These are phyloP conservation scores for Colletotrichum incanum DNA, from an alignment of 2,329 filamentous ascomycete genomes.

Conservation along the genomic window DNA sequence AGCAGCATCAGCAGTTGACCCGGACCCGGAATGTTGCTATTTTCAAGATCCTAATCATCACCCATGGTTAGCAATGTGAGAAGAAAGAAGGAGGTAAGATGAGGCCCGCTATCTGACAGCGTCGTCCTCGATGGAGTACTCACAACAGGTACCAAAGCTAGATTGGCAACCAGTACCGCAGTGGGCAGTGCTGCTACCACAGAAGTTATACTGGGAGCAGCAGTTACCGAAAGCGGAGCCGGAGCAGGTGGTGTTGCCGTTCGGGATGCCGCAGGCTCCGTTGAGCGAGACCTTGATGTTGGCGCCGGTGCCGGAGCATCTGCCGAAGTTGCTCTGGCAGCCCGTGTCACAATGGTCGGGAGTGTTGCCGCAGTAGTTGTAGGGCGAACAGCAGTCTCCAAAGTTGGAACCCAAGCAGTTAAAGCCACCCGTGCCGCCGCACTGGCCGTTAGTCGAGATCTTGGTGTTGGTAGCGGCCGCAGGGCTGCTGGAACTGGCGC, in stretches of 20 bases:
- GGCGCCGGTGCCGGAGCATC: conserved; percentile 27
- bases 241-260: conserved; percentile 18
- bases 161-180: conserved; percentile 43
- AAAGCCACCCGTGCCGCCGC: conserved; percentile 25
- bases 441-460: conserved; percentile 32
- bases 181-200: conserved; percentile 43
- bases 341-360: conserved; percentile 43
- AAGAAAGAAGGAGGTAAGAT: background rate
- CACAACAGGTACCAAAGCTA: conserved; percentile 33
- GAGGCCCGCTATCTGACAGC: background rate
- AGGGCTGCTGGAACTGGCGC: conserved; percentile 2
- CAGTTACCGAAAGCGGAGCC: conserved; percentile 42
- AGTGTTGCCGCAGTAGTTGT: conserved; percentile 43
- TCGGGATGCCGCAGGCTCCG: conserved; percentile 28
- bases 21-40: background rate
- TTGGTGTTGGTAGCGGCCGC: conserved; percentile 29
- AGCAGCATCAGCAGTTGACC: background rate
- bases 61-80: background rate
- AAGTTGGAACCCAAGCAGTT: conserved; percentile 40
- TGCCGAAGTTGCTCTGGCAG: conserved; percentile 44
- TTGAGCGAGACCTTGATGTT: conserved; percentile 29
- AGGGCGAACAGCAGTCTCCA: conserved; percentile 46
- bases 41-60: background rate
- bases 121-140: conserved; percentile 20
- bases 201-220: conserved; percentile 46